Percentiles rank a stretch among this genome's conserved stretches.
These are phyloP conservation scores for Mycena haematopus DNA, from an alignment of 768 basidiomycete genomes.

Conservation along the genomic window DNA sequence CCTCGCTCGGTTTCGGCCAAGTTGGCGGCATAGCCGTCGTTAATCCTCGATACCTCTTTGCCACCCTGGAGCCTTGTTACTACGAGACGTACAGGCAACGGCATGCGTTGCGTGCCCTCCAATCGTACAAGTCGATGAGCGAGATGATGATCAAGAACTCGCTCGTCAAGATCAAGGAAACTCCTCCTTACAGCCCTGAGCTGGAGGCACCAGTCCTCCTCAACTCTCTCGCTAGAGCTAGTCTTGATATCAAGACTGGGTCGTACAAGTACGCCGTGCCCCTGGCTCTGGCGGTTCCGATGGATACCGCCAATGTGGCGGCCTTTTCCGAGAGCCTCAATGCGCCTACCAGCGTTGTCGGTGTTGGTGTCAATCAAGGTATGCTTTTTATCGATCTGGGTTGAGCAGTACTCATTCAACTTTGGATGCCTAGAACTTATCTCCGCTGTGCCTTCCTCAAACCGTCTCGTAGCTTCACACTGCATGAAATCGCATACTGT, in stretches of 20 bases:
- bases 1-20: constrained; percentile 98
- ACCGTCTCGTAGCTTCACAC: constrained; percentile 93
- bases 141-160: constrained; percentile 95
- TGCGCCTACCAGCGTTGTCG: constrained; percentile 52
- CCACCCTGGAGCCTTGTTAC: constrained; percentile 75
- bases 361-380: constrained; percentile 93
- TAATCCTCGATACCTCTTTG: constrained; percentile 71
- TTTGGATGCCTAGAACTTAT: constrained; percentile 71
- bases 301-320: constrained; percentile 72
- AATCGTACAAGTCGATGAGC: constrained; percentile 90
- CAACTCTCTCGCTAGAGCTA: constrained; percentile 91
- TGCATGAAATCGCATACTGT: constrained; percentile 87
- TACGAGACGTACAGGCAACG: constrained; percentile 80
- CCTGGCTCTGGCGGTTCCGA: constrained; percentile 55
- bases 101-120: constrained; percentile 68
- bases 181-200: constrained; percentile 86
- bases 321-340: constrained; percentile 63
- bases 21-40: constrained; percentile 92
- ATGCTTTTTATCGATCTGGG: constrained; percentile 29
- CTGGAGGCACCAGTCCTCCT: constrained; percentile 87
- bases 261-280: constrained; percentile 81
- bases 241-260: constrained; percentile 82
- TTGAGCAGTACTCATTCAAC: constrained; percentile 23
- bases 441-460: constrained; percentile 87
- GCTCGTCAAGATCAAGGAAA: constrained; percentile 93